Evolutionary conservation across 441 rosid species (phyloP), one percentile per base, ranked within the genome.

Genomic region (Adansonia grandidieri): DNA sequence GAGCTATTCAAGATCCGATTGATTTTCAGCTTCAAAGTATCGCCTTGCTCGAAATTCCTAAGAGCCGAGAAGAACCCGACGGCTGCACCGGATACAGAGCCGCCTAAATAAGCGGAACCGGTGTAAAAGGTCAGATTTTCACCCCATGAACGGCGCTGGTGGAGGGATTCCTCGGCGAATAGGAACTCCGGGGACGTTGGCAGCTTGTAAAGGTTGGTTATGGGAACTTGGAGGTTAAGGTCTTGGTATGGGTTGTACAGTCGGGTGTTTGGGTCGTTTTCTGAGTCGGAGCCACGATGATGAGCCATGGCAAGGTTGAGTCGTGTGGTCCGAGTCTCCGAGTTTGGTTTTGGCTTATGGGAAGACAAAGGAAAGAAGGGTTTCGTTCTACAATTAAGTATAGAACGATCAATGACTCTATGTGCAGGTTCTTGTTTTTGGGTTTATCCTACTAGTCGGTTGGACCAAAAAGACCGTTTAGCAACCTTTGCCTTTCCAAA

Each of bases 101-200:
- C 95, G 5, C 87, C 88, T 61, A 95, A 87, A 80, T 93, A 95
- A 72, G 93, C 87, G 2, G 90, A 75, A 6, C 99, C 99, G 61
- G 99, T 92, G 86, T 96, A 96, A 74, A 93, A 96, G 66, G 98
- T 92, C 79, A 96, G 92, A 69, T 93, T 96, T 84, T 93, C 98
- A 9, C 98, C 98, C 99, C 98, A 95, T 60, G 98, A 89, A 51
- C 98, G 97, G 82, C 97, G 98, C 63, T 93, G 96, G 81, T 80
- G 88, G 74, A 88, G 24, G 42, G 98, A 86, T 76, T 95, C 98
- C 74, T 95, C 98, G 5, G 91, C 24, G 87, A 95, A 95, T 82
- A 95, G 98, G 82, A 83, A 93, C 84, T 95, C 99, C 13, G 99
- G 99, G 0, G 97, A 90, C 58, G 94, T 91, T 7, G 95, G 96